A percentile compares a stretch with the other conserved stretches of the same genome.
phyloP scores from a whole-genome alignment of 2,329 filamentous ascomycete species.

The Penicillium hesseltinei region DNA sequence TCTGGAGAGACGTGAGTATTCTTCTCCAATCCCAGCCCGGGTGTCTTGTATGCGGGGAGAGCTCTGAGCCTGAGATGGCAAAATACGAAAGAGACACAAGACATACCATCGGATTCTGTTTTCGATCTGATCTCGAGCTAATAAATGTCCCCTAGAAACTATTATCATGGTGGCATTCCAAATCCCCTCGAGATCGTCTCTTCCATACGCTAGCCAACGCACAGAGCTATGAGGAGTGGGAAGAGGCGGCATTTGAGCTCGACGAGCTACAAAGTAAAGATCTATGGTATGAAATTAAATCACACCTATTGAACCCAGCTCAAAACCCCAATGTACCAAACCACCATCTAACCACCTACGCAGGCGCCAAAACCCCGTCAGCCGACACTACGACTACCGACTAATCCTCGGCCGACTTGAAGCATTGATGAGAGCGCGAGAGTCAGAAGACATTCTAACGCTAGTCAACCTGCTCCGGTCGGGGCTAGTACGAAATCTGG shows the following conservation, averaged over 20 bases:
- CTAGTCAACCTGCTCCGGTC: constrained; percentile 79
- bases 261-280: constrained; percentile 79
- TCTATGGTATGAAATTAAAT: constrained; percentile 58
- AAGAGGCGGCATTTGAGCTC: constrained; percentile 76
- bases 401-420: constrained; percentile 76
- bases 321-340: neutral
- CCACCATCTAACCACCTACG: neutral
- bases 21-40: neutral
- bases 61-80: neutral
- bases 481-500: constrained; percentile 76
- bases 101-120: neutral
- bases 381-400: constrained; percentile 79
- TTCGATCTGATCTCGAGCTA: neutral
- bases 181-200: constrained; percentile 64
- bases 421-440: constrained; percentile 66
- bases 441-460: constrained; percentile 68
- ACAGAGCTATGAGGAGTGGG: constrained; percentile 78
- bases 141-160: constrained; percentile 57
- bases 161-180: constrained; percentile 64
- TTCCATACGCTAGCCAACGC: constrained; percentile 65
- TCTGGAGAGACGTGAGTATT: constrained; percentile 58
- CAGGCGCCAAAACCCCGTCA: constrained; percentile 79
- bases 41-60: neutral
- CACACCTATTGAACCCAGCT: neutral
- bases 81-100: neutral